Evolutionary conservation across 495 filamentous ascomycete genomes (phyloP), one percentile per base, ranked within the genome.

Genomic region (Chaetomidium leptoderma): DNA sequence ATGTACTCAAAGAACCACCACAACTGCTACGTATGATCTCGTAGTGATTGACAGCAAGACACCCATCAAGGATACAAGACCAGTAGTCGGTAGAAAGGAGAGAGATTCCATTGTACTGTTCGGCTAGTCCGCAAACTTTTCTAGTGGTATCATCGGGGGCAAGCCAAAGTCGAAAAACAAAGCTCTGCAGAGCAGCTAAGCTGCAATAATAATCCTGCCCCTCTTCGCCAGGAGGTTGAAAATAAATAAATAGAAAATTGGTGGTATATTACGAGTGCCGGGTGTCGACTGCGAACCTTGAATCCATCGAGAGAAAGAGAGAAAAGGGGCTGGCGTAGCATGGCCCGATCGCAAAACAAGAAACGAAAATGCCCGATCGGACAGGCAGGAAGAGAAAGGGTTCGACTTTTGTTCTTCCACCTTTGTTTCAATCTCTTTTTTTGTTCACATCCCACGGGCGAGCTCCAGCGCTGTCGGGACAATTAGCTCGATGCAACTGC

Each of bases 91-190:
- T 42, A 11, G 11, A 33, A 23, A 42, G 35, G 13, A 11, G 30
- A 24, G 35, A 26, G 32, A 26, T 49, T 48, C 2, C 33, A 49
- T 57, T 57, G 35, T 21, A 26, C 17, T 46, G 39, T 27, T 26
- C 52, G 30, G 53, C 53, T 55, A 55, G 17, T 30, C 48, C 53
- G 53, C 56, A 66, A 58, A 54, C 32, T 51, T 57, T 61, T 57
- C 55, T 51, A 62, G 48, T 66, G 61, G 64, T 64, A 64, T 66
- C 61, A 62, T 66, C 27, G 55, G 55, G 54, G 49, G 42, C 37
- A 47, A 48, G 58, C 43, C 57, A 54, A 60, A 40, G 39, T 53
- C 49, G 9, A 60, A 54, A 45, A 24, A 40, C 30, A 35, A 33
- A 47, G 10, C 37, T 17, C 26, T 10, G 9, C 23, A 23, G 23